phyloP scores from a whole-genome alignment of 768 basidiomycete species.

The Boletellus ananiceps region DNA sequence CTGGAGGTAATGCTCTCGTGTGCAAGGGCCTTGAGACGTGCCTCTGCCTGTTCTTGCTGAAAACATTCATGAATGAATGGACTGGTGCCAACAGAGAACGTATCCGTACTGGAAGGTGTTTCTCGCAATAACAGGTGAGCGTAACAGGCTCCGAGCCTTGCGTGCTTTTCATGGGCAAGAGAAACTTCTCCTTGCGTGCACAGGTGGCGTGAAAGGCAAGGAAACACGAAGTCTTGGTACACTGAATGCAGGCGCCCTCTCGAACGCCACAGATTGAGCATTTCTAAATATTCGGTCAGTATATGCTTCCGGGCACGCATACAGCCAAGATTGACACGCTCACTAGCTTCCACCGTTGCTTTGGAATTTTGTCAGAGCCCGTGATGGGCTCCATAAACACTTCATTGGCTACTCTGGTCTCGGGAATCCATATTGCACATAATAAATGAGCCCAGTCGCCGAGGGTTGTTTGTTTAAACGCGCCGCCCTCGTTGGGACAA shows the following conservation, averaged over 20 bases:
- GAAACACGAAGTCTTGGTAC: slow-evolving; percentile 85
- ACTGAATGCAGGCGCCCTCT: slow-evolving; percentile 92
- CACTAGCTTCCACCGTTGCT: slow-evolving; percentile 92
- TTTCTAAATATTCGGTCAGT: slow-evolving; percentile 35
- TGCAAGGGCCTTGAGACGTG: slow-evolving; percentile 53
- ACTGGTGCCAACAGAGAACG: neutral
- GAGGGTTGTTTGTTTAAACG: slow-evolving; percentile 92
- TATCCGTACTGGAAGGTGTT: slow-evolving; percentile 76
- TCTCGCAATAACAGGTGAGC: slow-evolving; percentile 82
- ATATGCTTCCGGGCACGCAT: neutral
- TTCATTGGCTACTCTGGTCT: slow-evolving; percentile 87
- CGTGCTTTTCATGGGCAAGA: slow-evolving; percentile 83
- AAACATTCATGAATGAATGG: neutral
- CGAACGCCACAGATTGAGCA: slow-evolving; percentile 59
- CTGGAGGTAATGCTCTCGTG: slow-evolving; percentile 37
- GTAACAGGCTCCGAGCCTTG: slow-evolving; percentile 69
- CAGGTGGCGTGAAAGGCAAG: slow-evolving; percentile 94
- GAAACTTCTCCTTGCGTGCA: slow-evolving; percentile 77
- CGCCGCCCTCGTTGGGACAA: slow-evolving; percentile 95
- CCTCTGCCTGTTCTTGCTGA: slow-evolving; percentile 67
- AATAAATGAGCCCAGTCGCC: slow-evolving; percentile 96
- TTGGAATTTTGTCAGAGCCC: slow-evolving; percentile 81
- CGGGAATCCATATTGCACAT: slow-evolving; percentile 97
- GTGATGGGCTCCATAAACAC: slow-evolving; percentile 99
- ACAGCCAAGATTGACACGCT: slow-evolving; percentile 27